Evolutionary conservation across 1,284 basidiomycete species (phyloP), one percentile per base, ranked within the genome.

Genomic region (Marasmius oreades): DNA sequence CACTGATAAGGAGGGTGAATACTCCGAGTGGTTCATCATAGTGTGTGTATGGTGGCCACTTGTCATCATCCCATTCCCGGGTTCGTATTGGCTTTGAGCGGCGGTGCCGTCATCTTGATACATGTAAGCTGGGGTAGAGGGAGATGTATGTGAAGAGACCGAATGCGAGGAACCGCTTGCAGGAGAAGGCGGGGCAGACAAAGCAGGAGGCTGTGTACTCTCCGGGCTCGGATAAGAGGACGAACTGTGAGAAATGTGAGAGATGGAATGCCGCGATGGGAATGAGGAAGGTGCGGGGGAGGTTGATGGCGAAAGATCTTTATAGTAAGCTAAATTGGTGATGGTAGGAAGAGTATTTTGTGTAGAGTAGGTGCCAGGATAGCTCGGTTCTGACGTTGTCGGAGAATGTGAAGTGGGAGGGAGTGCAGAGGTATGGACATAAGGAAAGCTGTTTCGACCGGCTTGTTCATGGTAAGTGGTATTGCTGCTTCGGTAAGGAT

Each of bases 131-230:
- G 80, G 79, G 0, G 79, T 79, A 0, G 77, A 70, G 14, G 79
- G 77, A 3, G 80, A 81, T 6, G 73, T 70, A 52, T 78, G 81
- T 0, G 79, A 78, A 2, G 78, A 79, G n/a, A 76, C 70, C 1
- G 79, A 77, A 46, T 77, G 77, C 1, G 73, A 70, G 5, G 73
- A 75, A 1, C 69, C 69, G 1, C 52, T 53, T 8, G 44, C 55
- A 34, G 75, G 73, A 4, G 74, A 74, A 3, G 72, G 68, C 0
- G 74, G 71, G 22, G 64, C 66, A 48, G 64, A 60, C 33, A 51
- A 64, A 63, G 23, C 61, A 51, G 28, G 66, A 61, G 45, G 59
- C 62, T 53, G 58, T 23, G 52, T 47, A 46, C 37, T 45, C 51
- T 52, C 45, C 39, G 47, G 53, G 55, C 33, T 46, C 16, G 55